phyloP scores from a whole-genome alignment of 345 rosid species.

The Limnanthes douglasii region DNA sequence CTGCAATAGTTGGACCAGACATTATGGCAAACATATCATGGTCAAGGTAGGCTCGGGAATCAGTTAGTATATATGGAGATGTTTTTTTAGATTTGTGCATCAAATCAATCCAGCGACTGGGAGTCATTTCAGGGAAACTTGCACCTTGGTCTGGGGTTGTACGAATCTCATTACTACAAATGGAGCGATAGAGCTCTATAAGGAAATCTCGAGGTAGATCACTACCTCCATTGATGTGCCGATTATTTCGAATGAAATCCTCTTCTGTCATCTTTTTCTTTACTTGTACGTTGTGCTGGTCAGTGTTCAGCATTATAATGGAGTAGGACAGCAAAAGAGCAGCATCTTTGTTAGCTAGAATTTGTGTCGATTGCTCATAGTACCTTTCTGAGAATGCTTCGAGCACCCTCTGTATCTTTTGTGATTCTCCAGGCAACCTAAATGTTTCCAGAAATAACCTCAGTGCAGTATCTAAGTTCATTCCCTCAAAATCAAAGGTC shows the following conservation, averaged over 20 bases:
- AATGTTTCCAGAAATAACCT: slow-evolving; percentile 89
- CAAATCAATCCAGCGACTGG: slow-evolving; percentile 99
- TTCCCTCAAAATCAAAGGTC: slow-evolving; percentile 95
- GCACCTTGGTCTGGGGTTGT: slow-evolving; percentile 91
- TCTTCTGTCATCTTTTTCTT: slow-evolving; percentile 99
- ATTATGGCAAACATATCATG: slow-evolving; percentile 97
- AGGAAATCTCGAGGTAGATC: slow-evolving; percentile 86
- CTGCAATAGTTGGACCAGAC: slow-evolving; percentile 99
- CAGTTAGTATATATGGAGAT: slow-evolving; percentile 65
- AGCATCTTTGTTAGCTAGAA: slow-evolving; percentile 92
- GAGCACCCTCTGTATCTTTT: slow-evolving; percentile 93
- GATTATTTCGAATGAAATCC: slow-evolving; percentile 88
- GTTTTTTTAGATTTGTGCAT: slow-evolving; percentile 94
- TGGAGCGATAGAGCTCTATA: slow-evolving; percentile 73
- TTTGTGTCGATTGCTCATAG: slow-evolving; percentile 85
- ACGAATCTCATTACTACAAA: slow-evolving; percentile 95
- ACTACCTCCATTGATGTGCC: slow-evolving; percentile 85
- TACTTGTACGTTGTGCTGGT: slow-evolving; percentile 94
- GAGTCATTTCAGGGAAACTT: slow-evolving; percentile 92
- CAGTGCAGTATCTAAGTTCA: slow-evolving; percentile 93
- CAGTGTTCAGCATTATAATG: slow-evolving; percentile 93
- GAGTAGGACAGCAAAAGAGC: slow-evolving; percentile 90
- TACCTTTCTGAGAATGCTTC: slow-evolving; percentile 98
- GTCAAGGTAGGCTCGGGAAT: slow-evolving; percentile 81
- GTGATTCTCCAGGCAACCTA: slow-evolving; percentile 96